Evolutionary conservation across 352 stramenopile genomes (phyloP), one percentile per base, ranked within the genome.

Genomic region (Globisporangium emineosum): DNA sequence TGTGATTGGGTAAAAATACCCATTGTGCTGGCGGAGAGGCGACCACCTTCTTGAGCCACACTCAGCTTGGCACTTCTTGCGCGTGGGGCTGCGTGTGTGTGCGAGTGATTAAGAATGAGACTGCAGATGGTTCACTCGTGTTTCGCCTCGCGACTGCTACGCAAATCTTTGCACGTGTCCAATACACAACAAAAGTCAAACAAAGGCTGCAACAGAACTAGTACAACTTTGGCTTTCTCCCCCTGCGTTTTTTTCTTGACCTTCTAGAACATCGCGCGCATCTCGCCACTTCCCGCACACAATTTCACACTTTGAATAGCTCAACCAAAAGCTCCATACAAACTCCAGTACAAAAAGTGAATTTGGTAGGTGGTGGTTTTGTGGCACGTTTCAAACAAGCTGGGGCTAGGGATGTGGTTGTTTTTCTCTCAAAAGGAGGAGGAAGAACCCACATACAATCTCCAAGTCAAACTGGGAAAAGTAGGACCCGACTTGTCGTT

Each of bases 371-470:
- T 17, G 21, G 35, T 43, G 35, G 35, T 43, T 43, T 43, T 43
- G 35, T 10, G 10, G 0, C 35, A 13, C 3, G 35, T 43, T 43
- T 43, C 35, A n/a, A n/a, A 43, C 30, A 42, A 8, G 4, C 35
- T 19, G 19, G 35, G 35, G 35, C 13, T 43, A 43, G 55, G 55
- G 47, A 33, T 33, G 21, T n/a, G 19, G n/a, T 10, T 25, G n/a
- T 15, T n/a, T 50, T 23, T 27, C 10, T 43, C 55, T 6, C 23
- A 12, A 19, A 43, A 5, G 55, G 52, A 61, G 10, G 47, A 42
- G 33, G 43, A 67, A 67, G 69, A 75, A 72, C 25, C 49, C 30
- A 5, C 21, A 56, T 72, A 72, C 65, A 66, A 66, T 65, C 0
- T 33, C 15, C 60, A 57, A 71, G 65, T 56, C 19, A 9, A 57